Evolutionary conservation across 2,329 filamentous ascomycete genomes (phyloP).

Genomic region (Fusarium oxysporum): DNA sequence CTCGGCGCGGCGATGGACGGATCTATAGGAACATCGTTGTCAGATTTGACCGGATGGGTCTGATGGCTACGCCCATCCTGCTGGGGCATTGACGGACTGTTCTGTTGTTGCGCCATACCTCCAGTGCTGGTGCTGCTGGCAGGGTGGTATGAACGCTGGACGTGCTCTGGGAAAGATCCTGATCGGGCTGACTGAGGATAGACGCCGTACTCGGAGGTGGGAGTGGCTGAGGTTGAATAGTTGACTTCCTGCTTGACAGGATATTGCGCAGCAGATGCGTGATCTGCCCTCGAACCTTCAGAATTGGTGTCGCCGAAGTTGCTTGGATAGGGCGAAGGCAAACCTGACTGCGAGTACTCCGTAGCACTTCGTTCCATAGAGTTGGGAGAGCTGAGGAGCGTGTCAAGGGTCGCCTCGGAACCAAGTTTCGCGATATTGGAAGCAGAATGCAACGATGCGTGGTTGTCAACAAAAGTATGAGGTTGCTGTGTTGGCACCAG

Average conservation of each 20-base stretch:
- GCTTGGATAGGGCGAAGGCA: slow-evolving; percentile 78
- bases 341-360: slow-evolving; percentile 90
- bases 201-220: slow-evolving; percentile 88
- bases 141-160: slow-evolving; percentile 86
- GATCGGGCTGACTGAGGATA: slow-evolving; percentile 82
- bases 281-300: slow-evolving; percentile 91
- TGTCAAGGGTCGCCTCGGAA: slow-evolving; percentile 45
- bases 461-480: slow-evolving; percentile 48
- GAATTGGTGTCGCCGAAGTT: slow-evolving; percentile 77
- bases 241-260: slow-evolving; percentile 83
- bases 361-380: slow-evolving; percentile 72
- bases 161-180: slow-evolving; percentile 87
- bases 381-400: slow-evolving; percentile 44
- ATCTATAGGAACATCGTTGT: slow-evolving; percentile 99
- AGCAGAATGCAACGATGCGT: slow-evolving; percentile 39
- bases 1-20: slow-evolving; percentile 94
- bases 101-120: slow-evolving; percentile 96
- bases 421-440: slow-evolving; percentile 38
- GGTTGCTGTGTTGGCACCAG: slow-evolving; percentile 50
- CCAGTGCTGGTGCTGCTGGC: slow-evolving; percentile 78
- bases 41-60: slow-evolving; percentile 86
- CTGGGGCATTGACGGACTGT: slow-evolving; percentile 95
- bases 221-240: slow-evolving; percentile 83
- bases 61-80: slow-evolving; percentile 84
- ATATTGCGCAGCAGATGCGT: slow-evolving; percentile 92